A percentile compares a stretch with the other conserved stretches of the same genome.
Evolutionary conservation across 768 basidiomycete species (phyloP).

Genomic region (Fomitopsis pulvina): DNA sequence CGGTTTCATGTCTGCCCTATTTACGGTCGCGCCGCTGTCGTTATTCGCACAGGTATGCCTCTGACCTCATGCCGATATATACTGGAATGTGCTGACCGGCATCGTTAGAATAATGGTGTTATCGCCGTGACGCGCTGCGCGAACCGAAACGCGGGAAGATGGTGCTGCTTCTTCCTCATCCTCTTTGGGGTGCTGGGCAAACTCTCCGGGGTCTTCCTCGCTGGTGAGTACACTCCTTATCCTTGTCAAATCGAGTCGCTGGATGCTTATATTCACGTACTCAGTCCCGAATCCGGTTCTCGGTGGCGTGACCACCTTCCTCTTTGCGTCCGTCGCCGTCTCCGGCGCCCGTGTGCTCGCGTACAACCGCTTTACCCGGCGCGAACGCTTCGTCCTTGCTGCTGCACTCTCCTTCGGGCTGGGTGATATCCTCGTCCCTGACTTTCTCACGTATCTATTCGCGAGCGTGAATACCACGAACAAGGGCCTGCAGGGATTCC

Average conservation of each 20-base stretch:
- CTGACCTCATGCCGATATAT: background rate
- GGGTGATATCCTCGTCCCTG: slow-evolving; percentile 62
- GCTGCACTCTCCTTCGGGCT: slow-evolving; percentile 65
- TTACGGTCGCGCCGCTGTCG: slow-evolving; percentile 77
- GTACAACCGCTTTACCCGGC: slow-evolving; percentile 45
- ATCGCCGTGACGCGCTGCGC: slow-evolving; percentile 84
- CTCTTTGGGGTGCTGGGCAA: slow-evolving; percentile 78
- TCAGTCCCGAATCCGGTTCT: slow-evolving; percentile 72
- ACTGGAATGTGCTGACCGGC: too few species aligned
- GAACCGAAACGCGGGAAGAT: slow-evolving; percentile 69
- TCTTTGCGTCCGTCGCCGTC: slow-evolving; percentile 69
- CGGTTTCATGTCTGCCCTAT: slow-evolving; percentile 72
- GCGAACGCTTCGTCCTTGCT: slow-evolving; percentile 64
- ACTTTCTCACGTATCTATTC: slow-evolving; percentile 64
- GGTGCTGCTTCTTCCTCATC: slow-evolving; percentile 76
- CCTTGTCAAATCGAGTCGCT: background rate
- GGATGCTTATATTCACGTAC: background rate
- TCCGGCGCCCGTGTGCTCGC: slow-evolving; percentile 69
- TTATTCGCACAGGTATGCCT: slow-evolving; percentile 57
- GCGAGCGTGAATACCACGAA: slow-evolving; percentile 48
- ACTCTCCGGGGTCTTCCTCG: slow-evolving; percentile 76
- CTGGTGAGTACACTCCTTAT: slow-evolving; percentile 36
- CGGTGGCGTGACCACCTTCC: slow-evolving; percentile 83
- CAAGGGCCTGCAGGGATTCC: slow-evolving; percentile 56
- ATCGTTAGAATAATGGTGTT: slow-evolving; percentile 63